Evolutionary conservation across 2,329 filamentous ascomycete species (phyloP).

Genomic region (Rhinocladiella similis): DNA sequence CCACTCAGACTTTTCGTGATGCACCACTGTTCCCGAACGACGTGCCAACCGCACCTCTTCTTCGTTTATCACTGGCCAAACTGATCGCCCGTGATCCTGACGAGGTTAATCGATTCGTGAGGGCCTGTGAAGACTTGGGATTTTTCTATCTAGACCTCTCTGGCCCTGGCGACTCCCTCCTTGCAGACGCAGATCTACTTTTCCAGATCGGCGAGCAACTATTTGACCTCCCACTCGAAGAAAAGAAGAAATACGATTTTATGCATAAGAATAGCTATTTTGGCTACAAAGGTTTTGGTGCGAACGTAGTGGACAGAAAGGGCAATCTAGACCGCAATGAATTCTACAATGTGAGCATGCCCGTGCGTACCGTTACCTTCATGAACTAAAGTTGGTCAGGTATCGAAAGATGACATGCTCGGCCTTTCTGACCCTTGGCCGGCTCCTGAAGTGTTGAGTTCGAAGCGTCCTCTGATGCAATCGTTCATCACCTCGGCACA

Average conservation of each 20-base stretch:
- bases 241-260: constrained; percentile 58
- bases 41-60: constrained; percentile 45
- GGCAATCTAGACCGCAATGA: constrained; percentile 55
- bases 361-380: constrained; percentile 5
- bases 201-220: constrained; percentile 49
- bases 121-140: constrained; percentile 50
- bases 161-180: constrained; percentile 40
- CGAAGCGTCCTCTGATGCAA: constrained; percentile 38
- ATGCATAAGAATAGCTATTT: constrained; percentile 52
- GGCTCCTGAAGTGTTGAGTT: constrained; percentile 42
- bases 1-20: constrained; percentile 16
- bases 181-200: constrained; percentile 46
- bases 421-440: constrained; percentile 40
- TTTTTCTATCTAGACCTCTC: constrained; percentile 59
- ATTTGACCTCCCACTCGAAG: constrained; percentile 50
- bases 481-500: constrained; percentile 50
- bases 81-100: constrained; percentile 37
- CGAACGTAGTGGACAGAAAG: constrained; percentile 46
- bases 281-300: constrained; percentile 54
- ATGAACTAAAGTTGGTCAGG: constrained; percentile 30
- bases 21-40: constrained; percentile 43
- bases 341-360: constrained; percentile 52
- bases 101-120: constrained; percentile 39
- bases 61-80: constrained; percentile 42
- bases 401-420: constrained; percentile 56